These are phyloP conservation scores for Hemileccinum hortonii DNA, from an alignment of 1,284 basidiomycete species.

Conservation along the genomic window DNA sequence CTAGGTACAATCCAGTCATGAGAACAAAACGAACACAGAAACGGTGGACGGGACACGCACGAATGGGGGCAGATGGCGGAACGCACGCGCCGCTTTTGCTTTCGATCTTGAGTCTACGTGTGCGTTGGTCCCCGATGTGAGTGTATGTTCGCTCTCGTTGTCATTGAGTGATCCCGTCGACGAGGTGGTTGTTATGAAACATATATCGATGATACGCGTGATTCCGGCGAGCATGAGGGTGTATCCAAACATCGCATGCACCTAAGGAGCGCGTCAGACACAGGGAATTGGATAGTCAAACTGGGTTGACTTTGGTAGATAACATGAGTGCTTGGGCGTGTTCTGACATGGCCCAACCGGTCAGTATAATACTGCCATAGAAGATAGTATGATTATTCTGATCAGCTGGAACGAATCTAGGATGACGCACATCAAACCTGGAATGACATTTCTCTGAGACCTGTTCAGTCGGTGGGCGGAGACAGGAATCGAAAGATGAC, in stretches of 20 bases:
- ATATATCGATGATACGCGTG: conserved; percentile 83
- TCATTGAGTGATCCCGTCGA: conserved; percentile 37
- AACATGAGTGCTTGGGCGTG: conserved; percentile 85
- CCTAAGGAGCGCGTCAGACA: conserved; percentile 41
- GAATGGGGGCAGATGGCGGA: conserved; percentile 84
- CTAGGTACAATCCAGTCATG: conserved; percentile 35
- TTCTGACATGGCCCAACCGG: conserved; percentile 94
- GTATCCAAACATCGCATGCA: conserved; percentile 83
- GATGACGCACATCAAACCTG: conserved; percentile 72
- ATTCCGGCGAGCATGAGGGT: conserved; percentile 86
- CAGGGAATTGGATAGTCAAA: not conserved
- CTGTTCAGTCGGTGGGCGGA: not conserved
- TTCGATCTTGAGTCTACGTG: conserved; percentile 22
- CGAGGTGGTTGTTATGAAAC: conserved; percentile 60
- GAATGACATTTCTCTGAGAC: conserved; percentile 74
- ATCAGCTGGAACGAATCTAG: conserved; percentile 1
- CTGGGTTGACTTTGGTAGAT: conserved; percentile 64
- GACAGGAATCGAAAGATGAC: conserved; percentile 6
- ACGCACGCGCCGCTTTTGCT: conserved; percentile 53
- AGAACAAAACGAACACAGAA: not conserved
- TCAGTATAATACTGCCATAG: conserved; percentile 70
- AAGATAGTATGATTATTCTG: not conserved
- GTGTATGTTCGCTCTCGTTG: conserved; percentile 62
- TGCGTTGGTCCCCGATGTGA: conserved; percentile 36
- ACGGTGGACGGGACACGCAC: conserved; percentile 46